Percentiles rank a stretch among this genome's conserved stretches.
phyloP scores from a whole-genome alignment of 2,329 filamentous ascomycete genomes.

The Fusarium decemcellulare region DNA sequence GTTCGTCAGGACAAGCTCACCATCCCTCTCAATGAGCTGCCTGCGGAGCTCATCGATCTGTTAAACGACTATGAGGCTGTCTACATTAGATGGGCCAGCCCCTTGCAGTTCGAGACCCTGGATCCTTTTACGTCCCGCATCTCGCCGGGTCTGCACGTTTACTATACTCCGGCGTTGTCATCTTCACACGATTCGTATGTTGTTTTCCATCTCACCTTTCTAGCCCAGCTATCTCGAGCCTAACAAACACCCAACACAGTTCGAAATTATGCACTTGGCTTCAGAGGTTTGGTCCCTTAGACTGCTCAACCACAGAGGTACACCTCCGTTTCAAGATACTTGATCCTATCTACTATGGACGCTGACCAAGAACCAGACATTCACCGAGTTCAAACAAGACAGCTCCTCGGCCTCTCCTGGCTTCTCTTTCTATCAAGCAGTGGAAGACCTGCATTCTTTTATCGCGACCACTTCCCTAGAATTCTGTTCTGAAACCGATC shows the following conservation, averaged over 20 bases:
- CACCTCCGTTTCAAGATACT: not conserved
- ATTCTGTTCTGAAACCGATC: conserved; percentile 64
- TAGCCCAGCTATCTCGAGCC: not conserved
- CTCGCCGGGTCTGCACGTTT: conserved; percentile 86
- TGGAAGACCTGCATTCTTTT: conserved; percentile 71
- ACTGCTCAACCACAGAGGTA: conserved; percentile 62
- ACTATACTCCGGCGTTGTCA: conserved; percentile 71
- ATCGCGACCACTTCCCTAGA: conserved; percentile 65
- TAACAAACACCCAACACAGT: conserved; percentile 49
- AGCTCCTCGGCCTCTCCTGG: conserved; percentile 62
- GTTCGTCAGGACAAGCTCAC: conserved; percentile 87
- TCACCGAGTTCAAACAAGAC: conserved; percentile 65
- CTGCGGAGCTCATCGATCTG: conserved; percentile 73
- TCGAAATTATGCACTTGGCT: conserved; percentile 70
- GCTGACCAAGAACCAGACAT: conserved; percentile 61
- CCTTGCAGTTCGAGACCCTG: conserved; percentile 68
- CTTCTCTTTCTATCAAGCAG: conserved; percentile 77
- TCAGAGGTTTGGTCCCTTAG: conserved; percentile 69
- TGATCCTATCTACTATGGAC: not conserved
- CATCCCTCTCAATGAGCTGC: conserved; percentile 80
- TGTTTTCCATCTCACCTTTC: not conserved
- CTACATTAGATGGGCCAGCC: conserved; percentile 84
- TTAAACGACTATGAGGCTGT: conserved; percentile 78
- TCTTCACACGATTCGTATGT: conserved; percentile 42
- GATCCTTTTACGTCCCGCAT: conserved; percentile 82